phyloP scores from a whole-genome alignment of 345 rosid species.

The Rhizophora apiculata region DNA sequence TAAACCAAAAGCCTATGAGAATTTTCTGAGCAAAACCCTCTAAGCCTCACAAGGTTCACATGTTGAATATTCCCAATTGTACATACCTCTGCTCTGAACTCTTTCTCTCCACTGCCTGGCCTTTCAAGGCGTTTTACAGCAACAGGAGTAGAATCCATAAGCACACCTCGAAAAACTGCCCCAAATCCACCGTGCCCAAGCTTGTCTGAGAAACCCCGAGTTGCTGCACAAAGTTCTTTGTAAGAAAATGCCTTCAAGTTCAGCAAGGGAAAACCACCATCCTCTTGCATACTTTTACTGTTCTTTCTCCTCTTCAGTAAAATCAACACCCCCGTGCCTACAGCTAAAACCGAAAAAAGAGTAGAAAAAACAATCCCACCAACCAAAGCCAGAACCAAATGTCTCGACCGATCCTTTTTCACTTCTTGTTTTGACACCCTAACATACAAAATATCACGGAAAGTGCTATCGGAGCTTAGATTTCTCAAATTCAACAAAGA shows the following conservation, averaged over 20 bases:
- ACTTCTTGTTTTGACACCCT: constrained; percentile 43
- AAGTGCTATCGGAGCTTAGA: constrained; percentile 31
- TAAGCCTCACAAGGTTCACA: constrained; percentile 29
- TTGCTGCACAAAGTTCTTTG: constrained; percentile 24
- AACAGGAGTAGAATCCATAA: constrained; percentile 20
- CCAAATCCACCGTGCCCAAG: constrained; percentile 36
- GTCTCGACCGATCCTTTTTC: constrained; percentile 36
- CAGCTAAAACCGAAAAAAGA: constrained; percentile 34
- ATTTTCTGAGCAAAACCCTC: constrained; percentile 30
- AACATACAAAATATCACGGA: constrained; percentile 39
- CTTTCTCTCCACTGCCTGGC: constrained; percentile 27
- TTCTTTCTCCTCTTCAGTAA: constrained; percentile 41
- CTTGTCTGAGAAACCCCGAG: constrained; percentile 23
- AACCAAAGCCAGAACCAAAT: constrained; percentile 41
- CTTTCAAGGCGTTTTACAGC: constrained; percentile 34
- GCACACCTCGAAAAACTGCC: constrained; percentile 24
- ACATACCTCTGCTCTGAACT: constrained; percentile 31
- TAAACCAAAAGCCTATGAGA: constrained; percentile 29
- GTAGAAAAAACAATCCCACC: constrained; percentile 49
- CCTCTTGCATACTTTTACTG: constrained; percentile 37
- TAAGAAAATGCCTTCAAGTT: constrained; percentile 49
- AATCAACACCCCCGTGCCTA: constrained; percentile 40
- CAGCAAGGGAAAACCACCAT: constrained; percentile 44
- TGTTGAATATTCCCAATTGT: constrained; percentile 33
- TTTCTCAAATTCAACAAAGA: constrained; percentile 55